phyloP scores from a whole-genome alignment of 495 filamentous ascomycete species.

The Penicillium bovifimosum region DNA sequence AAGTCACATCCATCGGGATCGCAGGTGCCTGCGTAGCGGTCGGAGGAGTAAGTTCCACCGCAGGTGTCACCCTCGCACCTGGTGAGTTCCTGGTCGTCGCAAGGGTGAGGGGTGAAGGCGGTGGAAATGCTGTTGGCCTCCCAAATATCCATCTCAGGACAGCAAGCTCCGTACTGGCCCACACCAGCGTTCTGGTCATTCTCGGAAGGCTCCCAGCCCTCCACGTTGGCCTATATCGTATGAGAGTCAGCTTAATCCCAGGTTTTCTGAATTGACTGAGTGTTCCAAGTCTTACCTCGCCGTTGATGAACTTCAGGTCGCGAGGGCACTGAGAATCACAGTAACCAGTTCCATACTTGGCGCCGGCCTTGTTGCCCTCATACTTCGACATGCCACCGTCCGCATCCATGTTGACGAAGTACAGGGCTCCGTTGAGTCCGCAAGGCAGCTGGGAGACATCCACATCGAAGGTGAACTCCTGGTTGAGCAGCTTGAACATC shows the following conservation, averaged over 20 bases:
- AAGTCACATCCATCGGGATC: conserved; percentile 77
- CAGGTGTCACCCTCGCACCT: conserved; percentile 54
- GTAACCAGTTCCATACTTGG: conserved; percentile 69
- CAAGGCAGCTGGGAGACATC: conserved; percentile 61
- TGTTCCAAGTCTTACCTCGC: conserved; percentile 27
- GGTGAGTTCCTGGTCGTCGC: conserved; percentile 49
- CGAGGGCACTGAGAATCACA: conserved; percentile 68
- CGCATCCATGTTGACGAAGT: conserved; percentile 60
- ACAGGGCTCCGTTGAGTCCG: conserved; percentile 68
- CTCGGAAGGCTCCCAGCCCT: conserved; percentile 53
- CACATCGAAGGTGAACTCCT: conserved; percentile 65
- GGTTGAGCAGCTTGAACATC: conserved; percentile 51
- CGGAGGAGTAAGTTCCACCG: conserved; percentile 41
- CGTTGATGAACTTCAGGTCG: conserved; percentile 65
- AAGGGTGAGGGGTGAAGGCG: conserved; percentile 59
- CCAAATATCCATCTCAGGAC: conserved; percentile 70
- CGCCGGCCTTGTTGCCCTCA: conserved; percentile 59
- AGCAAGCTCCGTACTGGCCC: conserved; percentile 61
- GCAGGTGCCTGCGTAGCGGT: conserved; percentile 52
- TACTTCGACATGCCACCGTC: conserved; percentile 52
- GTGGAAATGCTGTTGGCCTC: conserved; percentile 61
- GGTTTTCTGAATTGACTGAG: not conserved
- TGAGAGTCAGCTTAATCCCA: not conserved
- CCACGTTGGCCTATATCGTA: conserved; percentile 43
- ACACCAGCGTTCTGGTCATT: conserved; percentile 56